A percentile compares a stretch with the other conserved stretches of the same genome.
These are phyloP conservation scores for Paecilomyces sp. DNA, from an alignment of 2,329 filamentous ascomycete genomes.

Conservation along the genomic window DNA sequence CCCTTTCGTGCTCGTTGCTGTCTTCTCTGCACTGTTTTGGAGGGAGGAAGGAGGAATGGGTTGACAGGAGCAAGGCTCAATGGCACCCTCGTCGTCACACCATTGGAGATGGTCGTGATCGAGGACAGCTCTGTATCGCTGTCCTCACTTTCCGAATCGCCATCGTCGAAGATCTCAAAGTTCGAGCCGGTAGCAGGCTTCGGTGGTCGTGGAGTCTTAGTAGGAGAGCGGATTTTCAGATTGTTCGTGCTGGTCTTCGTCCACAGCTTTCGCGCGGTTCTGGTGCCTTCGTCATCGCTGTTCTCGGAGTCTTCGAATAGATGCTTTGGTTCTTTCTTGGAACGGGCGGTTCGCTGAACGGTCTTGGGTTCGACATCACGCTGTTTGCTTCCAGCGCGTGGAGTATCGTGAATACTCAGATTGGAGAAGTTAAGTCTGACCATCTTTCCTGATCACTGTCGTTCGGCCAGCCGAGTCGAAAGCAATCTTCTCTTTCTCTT, in stretches of 20 bases:
- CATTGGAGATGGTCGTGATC: conserved; percentile 7
- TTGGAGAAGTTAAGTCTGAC: neutral
- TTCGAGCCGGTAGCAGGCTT: neutral
- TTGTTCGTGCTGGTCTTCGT: neutral
- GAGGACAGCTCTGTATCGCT: conserved; percentile 2
- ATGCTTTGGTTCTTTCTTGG: neutral
- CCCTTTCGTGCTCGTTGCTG: conserved; percentile 16
- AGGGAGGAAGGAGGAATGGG: conserved; percentile 23
- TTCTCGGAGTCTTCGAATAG: neutral
- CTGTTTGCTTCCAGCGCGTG: neutral
- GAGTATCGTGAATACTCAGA: neutral
- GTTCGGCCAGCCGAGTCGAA: neutral
- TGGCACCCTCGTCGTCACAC: conserved; percentile 17
- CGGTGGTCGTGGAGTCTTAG: neutral
- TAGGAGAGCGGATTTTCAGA: neutral
- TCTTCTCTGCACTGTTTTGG: conserved; percentile 12
- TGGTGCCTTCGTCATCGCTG: neutral
- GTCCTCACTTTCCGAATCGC: conserved; percentile 12
- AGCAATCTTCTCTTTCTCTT: neutral
- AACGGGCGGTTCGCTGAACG: neutral
- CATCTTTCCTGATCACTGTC: neutral
- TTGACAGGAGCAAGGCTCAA: conserved; percentile 26
- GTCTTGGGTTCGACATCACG: neutral
- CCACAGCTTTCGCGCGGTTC: neutral
- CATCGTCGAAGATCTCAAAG: conserved; percentile 9